Conservation (phyloP, 257 asterid species). For the Jaltomata sinuosa region DNA sequence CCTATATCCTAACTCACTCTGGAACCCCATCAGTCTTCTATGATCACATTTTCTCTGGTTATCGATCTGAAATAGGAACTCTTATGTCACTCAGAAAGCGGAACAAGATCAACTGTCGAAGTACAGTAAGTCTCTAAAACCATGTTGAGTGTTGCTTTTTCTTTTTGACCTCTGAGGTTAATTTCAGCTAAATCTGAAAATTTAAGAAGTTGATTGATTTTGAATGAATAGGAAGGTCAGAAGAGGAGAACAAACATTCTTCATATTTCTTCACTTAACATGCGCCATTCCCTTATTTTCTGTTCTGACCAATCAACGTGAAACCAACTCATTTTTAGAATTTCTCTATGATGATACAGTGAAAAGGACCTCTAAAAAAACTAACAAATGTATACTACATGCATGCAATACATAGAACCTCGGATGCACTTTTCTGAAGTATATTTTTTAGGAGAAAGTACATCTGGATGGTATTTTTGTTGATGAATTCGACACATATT, state of each 20-base stretch:
- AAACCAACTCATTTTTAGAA: neutral
- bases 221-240: neutral
- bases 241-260: neutral
- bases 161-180: neutral
- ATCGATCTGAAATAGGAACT: conserved; percentile 37
- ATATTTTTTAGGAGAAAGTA: neutral
- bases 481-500: neutral
- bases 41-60: conserved; percentile 72
- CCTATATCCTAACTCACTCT: conserved; percentile 83
- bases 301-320: neutral
- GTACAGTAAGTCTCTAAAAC: conserved; percentile 47
- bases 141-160: neutral
- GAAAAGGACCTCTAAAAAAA: neutral
- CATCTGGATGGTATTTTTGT: neutral
- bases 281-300: neutral
- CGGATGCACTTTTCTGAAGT: neutral
- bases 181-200: neutral
- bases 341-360: neutral
- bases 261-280: neutral
- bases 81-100: conserved; percentile 65
- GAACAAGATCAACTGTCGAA: conserved; percentile 78
- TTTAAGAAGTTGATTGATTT: neutral
- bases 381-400: neutral
- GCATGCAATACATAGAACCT: neutral
- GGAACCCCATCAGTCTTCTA: conserved; percentile 92